Evolutionary conservation across 2,329 filamentous ascomycete genomes (phyloP).

Genomic region (Ceratocystis diversiconidia): DNA sequence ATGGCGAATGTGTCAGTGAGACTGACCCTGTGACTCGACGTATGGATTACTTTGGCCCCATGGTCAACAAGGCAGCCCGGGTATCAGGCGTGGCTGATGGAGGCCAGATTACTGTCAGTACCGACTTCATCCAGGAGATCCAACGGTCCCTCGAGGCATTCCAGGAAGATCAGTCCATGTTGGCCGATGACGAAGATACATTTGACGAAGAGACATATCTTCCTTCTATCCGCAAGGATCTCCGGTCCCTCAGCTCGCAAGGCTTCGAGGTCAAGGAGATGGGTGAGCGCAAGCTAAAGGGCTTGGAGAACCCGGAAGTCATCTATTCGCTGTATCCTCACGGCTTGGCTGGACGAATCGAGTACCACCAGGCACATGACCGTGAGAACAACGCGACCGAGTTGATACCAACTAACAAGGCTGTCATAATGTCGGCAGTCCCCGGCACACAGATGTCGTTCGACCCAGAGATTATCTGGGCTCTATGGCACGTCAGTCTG

Average conservation of each 20-base stretch:
- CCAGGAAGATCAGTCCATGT: slow-evolving; percentile 29
- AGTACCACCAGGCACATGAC: slow-evolving; percentile 40
- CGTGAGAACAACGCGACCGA: not conserved
- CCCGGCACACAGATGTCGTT: slow-evolving; percentile 55
- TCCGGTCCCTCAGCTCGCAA: slow-evolving; percentile 73
- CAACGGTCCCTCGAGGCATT: slow-evolving; percentile 81
- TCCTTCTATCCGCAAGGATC: slow-evolving; percentile 70
- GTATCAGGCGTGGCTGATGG: slow-evolving; percentile 91
- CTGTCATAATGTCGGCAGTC: slow-evolving; percentile 23
- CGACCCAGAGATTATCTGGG: slow-evolving; percentile 76
- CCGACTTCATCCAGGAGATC: slow-evolving; percentile 93
- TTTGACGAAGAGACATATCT: slow-evolving; percentile 56
- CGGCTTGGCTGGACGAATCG: slow-evolving; percentile 64
- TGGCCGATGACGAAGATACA: slow-evolving; percentile 48
- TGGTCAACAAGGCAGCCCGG: slow-evolving; percentile 94
- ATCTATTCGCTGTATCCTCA: slow-evolving; percentile 94
- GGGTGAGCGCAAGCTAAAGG: slow-evolving; percentile 88
- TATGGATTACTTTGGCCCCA: slow-evolving; percentile 99
- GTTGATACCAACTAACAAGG: slow-evolving; percentile 43
- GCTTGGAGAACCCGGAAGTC: slow-evolving; percentile 89
- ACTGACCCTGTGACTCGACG: slow-evolving; percentile 89
- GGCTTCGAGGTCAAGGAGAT: slow-evolving; percentile 96
- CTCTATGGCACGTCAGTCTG: slow-evolving; percentile 75
- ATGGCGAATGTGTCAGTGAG: slow-evolving; percentile 86
- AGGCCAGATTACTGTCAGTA: slow-evolving; percentile 90